These are phyloP conservation scores for Arabidopsis lyrata DNA, from an alignment of 441 rosid species.

Conservation along the genomic window DNA sequence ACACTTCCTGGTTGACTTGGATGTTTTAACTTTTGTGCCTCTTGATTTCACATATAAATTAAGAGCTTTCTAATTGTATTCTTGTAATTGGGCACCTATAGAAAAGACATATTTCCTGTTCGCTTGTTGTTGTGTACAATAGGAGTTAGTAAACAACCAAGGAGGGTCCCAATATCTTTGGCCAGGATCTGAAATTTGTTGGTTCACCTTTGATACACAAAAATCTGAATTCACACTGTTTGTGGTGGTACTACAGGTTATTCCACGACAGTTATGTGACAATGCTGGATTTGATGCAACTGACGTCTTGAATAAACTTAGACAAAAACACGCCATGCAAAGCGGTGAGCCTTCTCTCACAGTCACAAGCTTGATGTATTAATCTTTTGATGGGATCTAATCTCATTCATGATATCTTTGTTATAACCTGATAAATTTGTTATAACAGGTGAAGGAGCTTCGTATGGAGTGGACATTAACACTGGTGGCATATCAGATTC, in stretches of 20 bases:
- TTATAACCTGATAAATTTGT: conserved; percentile 38
- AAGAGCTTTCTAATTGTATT: conserved; percentile 7
- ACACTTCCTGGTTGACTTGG: conserved; percentile 28
- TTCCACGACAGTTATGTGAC: conserved; percentile 97
- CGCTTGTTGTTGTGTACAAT: not conserved
- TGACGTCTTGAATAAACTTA: conserved; percentile 94
- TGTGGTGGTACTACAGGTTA: conserved; percentile 61
- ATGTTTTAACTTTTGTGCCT: conserved; percentile 7
- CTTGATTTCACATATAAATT: not conserved
- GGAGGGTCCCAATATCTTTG: not conserved
- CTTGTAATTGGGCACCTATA: not conserved
- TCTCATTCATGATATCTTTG: conserved; percentile 20
- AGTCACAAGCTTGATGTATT: conserved; percentile 17
- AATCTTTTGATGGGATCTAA: conserved; percentile 5
- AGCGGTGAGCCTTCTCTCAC: conserved; percentile 60
- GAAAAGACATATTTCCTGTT: not conserved
- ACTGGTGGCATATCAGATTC: conserved; percentile 97
- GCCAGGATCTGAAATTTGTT: not conserved
- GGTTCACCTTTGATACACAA: conserved; percentile 1
- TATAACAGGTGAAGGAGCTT: conserved; percentile 85
- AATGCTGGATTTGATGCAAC: conserved; percentile 99
- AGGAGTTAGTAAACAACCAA: conserved; percentile 7
- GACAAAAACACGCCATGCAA: conserved; percentile 94
- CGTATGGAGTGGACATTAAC: conserved; percentile 96
- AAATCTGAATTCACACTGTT: not conserved